Conservation (phyloP, 1,284 basidiomycete genomes). For the Puccinia polysora region DNA sequence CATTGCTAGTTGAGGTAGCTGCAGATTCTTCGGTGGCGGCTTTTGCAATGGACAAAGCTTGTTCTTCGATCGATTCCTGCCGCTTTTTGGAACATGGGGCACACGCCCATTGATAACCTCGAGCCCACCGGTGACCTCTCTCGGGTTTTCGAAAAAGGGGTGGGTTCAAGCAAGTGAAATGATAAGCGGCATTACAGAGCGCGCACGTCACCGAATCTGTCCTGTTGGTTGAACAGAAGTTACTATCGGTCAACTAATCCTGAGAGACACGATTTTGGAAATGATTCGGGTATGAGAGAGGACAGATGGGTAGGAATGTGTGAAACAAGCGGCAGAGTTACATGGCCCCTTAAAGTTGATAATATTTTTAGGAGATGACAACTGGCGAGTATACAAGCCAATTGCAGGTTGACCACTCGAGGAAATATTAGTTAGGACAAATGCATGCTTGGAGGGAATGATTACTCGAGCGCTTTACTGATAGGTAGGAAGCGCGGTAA, state of each 20-base stretch:
- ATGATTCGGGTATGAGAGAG: too few species aligned
- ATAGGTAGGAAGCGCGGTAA: too few species aligned
- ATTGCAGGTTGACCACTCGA: too few species aligned
- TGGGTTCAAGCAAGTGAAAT: constrained; percentile 44
- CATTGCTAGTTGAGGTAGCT: not conserved
- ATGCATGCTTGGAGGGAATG: too few species aligned
- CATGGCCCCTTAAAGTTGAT: too few species aligned
- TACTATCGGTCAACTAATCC: not conserved
- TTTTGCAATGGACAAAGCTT: constrained; percentile 21
- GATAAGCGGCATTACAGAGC: constrained; percentile 37
- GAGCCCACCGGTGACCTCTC: constrained; percentile 40
- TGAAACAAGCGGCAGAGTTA: too few species aligned
- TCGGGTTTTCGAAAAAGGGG: constrained; percentile 43
- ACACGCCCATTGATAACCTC: constrained; percentile 43
- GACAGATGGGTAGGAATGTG: too few species aligned
- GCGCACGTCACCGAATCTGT: constrained; percentile 43
- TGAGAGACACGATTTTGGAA: too few species aligned
- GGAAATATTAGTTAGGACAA: too few species aligned
- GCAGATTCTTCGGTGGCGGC: constrained; percentile 3
- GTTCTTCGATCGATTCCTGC: constrained; percentile 42
- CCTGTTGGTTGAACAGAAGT: constrained; percentile 7
- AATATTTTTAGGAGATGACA: too few species aligned
- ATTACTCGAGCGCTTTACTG: too few species aligned
- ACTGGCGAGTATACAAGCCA: too few species aligned
- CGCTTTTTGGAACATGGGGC: constrained; percentile 43